These are phyloP conservation scores for Hortiboletus campestris DNA, from an alignment of 768 basidiomycete genomes.

Conservation along the genomic window DNA sequence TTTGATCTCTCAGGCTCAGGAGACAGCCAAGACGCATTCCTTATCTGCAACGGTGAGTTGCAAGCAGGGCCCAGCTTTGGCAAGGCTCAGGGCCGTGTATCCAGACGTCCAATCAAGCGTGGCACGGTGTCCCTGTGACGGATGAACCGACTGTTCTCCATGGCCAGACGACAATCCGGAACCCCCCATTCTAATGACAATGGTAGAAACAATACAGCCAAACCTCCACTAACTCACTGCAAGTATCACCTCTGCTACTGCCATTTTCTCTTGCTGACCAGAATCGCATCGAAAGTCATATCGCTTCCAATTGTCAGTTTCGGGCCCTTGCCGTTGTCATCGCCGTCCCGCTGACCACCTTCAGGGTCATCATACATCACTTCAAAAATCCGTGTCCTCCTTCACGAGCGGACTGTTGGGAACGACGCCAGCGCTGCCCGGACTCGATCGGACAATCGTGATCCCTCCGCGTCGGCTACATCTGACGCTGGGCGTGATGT, in stretches of 20 bases:
- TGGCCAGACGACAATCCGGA: conserved; percentile 13
- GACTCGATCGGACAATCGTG: conserved; percentile 60
- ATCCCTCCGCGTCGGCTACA: conserved; percentile 60
- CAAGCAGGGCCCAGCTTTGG: background rate
- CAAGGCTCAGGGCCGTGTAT: background rate
- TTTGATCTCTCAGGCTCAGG: conserved; percentile 3
- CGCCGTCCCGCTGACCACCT: conserved; percentile 6
- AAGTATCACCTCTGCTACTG: conserved; percentile 3
- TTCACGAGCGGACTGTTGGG: conserved; percentile 35
- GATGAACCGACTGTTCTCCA: conserved; percentile 9
- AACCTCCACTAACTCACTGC: conserved; percentile 27
- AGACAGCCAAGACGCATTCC: background rate
- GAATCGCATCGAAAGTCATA: conserved; percentile 22
- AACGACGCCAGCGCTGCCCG: conserved; percentile 34
- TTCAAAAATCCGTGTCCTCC: conserved; percentile 35
- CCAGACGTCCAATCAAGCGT: background rate
- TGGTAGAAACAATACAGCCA: conserved; percentile 1
- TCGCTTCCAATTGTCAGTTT: conserved; percentile 32
- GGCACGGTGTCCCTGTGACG: background rate
- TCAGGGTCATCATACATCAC: conserved; percentile 41
- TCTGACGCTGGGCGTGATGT: conserved; percentile 74
- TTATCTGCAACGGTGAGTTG: background rate
- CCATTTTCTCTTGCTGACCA: background rate
- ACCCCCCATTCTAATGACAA: background rate
- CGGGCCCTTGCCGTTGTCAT: conserved; percentile 25